Conservation (phyloP, 805 yeast species). For the Priceomyces carsonii region DNA sequence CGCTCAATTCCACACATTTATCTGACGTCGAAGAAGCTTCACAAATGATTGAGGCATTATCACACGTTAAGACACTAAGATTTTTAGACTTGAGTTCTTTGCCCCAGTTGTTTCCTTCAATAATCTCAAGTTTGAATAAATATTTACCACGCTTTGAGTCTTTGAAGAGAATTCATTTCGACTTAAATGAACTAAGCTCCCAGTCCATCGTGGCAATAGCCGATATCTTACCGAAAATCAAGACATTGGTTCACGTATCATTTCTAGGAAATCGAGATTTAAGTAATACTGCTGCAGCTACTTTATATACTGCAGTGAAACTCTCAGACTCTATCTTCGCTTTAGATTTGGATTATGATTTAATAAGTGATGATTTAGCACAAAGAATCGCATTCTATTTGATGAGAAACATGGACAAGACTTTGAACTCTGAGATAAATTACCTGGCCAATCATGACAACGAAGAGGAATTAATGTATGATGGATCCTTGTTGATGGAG, state of each 20-base stretch:
- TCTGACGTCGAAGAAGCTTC: slow-evolving; percentile 39
- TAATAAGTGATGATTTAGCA: slow-evolving; percentile 50
- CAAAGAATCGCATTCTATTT: slow-evolving; percentile 57
- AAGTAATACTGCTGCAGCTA: slow-evolving; percentile 44
- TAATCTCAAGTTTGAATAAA: slow-evolving; percentile 45
- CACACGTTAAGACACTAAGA: slow-evolving; percentile 40
- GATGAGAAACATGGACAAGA: slow-evolving; percentile 57
- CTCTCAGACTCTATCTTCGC: slow-evolving; percentile 47
- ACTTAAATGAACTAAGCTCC: slow-evolving; percentile 49
- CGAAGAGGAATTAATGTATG: slow-evolving; percentile 64
- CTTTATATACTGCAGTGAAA: slow-evolving; percentile 53
- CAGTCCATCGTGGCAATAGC: slow-evolving; percentile 51
- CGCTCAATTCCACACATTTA: slow-evolving; percentile 53
- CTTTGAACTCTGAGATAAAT: slow-evolving; percentile 31
- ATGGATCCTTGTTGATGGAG: slow-evolving; percentile 72
- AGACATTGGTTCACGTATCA: slow-evolving; percentile 53
- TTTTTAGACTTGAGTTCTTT: slow-evolving; percentile 56
- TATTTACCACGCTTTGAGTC: slow-evolving; percentile 46
- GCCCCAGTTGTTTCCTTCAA: slow-evolving; percentile 52
- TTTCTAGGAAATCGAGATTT: slow-evolving; percentile 52
- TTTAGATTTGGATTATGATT: slow-evolving; percentile 55
- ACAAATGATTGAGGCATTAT: slow-evolving; percentile 36
- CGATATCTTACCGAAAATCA: slow-evolving; percentile 47
- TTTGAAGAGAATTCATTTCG: slow-evolving; percentile 54
- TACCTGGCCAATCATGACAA: slow-evolving; percentile 13